Percentiles rank a stretch among this genome's conserved stretches.
Conservation (phyloP, 2,329 filamentous ascomycete species). For the Trichoderma guizhouense region DNA sequence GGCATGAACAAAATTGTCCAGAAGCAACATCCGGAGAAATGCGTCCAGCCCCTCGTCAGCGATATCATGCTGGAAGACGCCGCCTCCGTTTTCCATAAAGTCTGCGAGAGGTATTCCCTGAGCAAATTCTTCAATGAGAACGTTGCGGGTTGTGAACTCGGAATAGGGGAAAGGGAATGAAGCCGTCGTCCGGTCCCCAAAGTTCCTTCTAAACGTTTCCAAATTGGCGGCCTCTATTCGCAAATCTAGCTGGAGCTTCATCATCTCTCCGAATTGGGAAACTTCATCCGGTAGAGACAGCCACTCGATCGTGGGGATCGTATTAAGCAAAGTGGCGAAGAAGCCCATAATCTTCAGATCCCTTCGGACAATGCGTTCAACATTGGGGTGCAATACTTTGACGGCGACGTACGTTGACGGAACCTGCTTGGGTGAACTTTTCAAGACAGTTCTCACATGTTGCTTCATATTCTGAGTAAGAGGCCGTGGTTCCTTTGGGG, state of each 20-base stretch:
- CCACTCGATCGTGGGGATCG: conserved; percentile 94
- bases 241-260: conserved; percentile 93
- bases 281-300: conserved; percentile 94
- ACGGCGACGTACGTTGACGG: conserved; percentile 92
- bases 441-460: conserved; percentile 81
- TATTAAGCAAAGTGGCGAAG: conserved; percentile 80
- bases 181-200: conserved; percentile 83
- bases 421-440: conserved; percentile 78
- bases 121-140: conserved; percentile 92
- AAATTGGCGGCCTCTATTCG: conserved; percentile 93
- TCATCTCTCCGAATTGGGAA: conserved; percentile 93
- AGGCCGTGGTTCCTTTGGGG: conserved; percentile 38
- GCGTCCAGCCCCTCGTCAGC: conserved; percentile 93
- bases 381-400: conserved; percentile 90
- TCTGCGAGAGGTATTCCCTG: conserved; percentile 88
- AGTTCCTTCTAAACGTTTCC: conserved; percentile 82
- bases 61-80: conserved; percentile 89
- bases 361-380: conserved; percentile 84
- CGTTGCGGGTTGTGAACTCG: conserved; percentile 86
- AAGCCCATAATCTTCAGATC: conserved; percentile 92
- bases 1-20: conserved; percentile 97
- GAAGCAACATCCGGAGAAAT: conserved; percentile 91
- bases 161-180: conserved; percentile 95
- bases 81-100: conserved; percentile 88
- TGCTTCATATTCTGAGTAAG: conserved; percentile 68